Percentiles rank a stretch among this genome's conserved stretches.
Evolutionary conservation across 345 rosid species (phyloP).

Genomic region (Gynandropsis gynandra): DNA sequence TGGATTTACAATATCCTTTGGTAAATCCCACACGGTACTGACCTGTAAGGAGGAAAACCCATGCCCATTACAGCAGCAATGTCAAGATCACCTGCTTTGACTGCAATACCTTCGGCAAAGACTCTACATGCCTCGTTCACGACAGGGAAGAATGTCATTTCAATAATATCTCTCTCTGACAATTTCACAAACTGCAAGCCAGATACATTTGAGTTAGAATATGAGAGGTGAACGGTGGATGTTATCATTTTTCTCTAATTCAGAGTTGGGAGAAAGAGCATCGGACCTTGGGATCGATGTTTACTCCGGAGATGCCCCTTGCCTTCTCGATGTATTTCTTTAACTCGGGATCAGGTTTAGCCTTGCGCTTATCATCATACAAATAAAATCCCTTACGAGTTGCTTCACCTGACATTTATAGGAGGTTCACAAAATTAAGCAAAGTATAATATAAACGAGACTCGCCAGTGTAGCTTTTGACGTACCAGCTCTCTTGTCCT

Average conservation of each 20-base stretch:
- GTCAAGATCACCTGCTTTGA: constrained; percentile 91
- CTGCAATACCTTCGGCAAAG: constrained; percentile 85
- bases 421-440: constrained; percentile 10
- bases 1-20: neutral
- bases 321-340: constrained; percentile 74
- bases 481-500: constrained; percentile 85
- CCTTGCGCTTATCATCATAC: constrained; percentile 74
- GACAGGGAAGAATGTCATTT: constrained; percentile 91
- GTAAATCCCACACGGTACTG: neutral
- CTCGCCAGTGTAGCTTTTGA: constrained; percentile 2
- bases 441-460: constrained; percentile 10
- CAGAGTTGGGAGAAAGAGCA: constrained; percentile 19
- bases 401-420: constrained; percentile 57
- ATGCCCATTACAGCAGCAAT: constrained; percentile 82
- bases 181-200: constrained; percentile 52
- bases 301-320: constrained; percentile 62
- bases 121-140: constrained; percentile 95
- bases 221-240: constrained; percentile 4
- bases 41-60: constrained; percentile 98
- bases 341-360: constrained; percentile 78
- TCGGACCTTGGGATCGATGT: constrained; percentile 64
- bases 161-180: constrained; percentile 75
- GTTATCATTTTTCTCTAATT: neutral
- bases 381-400: constrained; percentile 81
- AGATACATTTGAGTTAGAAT: constrained; percentile 10